These are phyloP conservation scores for Castanea mollissima DNA, from an alignment of 306 rosid species.

Conservation along the genomic window DNA sequence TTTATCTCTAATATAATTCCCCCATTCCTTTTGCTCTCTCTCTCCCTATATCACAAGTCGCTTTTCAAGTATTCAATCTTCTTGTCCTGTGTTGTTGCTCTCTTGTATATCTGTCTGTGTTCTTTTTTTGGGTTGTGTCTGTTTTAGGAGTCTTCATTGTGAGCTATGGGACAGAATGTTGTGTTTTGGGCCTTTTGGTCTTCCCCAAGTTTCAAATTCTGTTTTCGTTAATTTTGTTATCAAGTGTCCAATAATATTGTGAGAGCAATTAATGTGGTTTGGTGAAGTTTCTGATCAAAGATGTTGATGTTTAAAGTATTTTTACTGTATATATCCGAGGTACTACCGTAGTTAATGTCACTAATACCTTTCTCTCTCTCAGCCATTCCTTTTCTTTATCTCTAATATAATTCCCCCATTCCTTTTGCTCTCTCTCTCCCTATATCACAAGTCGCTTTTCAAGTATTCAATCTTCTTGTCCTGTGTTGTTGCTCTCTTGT, in stretches of 20 bases:
- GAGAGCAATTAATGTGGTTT: conserved; percentile 62
- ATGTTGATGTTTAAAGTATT: conserved; percentile 60
- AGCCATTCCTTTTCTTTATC: conserved; percentile 7
- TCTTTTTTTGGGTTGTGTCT: conserved; percentile 9
- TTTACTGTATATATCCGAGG: conserved; percentile 62
- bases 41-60: conserved; percentile 7
- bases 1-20: not conserved
- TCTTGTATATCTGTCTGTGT: not conserved
- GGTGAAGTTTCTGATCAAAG: conserved; percentile 60
- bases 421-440: conserved; percentile 41
- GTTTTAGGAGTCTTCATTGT: too few species aligned
- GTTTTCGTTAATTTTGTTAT: conserved; percentile 23
- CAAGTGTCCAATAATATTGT: conserved; percentile 33
- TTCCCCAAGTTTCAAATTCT: conserved; percentile 27
- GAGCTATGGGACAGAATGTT: conserved; percentile 44
- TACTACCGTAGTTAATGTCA: conserved; percentile 59
- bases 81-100: not conserved
- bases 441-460: conserved; percentile 25
- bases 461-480: conserved; percentile 16
- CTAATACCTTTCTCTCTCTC: conserved; percentile 23
- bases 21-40: conserved; percentile 53
- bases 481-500: not conserved
- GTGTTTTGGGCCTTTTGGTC: conserved; percentile 25
- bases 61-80: conserved; percentile 29
- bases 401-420: conserved; percentile 24